These are phyloP conservation scores for Neonectria faginata DNA, from an alignment of 2,329 filamentous ascomycete species.

Conservation along the genomic window DNA sequence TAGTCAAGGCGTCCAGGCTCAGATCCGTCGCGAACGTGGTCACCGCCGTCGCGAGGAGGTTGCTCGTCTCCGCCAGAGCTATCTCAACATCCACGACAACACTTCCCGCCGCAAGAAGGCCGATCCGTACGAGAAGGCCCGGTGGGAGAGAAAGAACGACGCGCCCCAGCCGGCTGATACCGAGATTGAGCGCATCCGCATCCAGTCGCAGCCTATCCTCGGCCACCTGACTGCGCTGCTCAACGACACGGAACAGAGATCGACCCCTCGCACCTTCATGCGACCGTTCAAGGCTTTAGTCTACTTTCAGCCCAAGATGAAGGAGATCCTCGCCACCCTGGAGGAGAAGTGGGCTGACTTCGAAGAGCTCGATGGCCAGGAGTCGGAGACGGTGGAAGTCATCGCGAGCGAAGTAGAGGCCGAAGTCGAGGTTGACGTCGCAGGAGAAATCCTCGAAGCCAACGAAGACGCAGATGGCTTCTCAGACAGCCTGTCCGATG, in stretches of 20 bases:
- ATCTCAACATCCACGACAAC: conserved; percentile 31
- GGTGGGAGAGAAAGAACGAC: conserved; percentile 44
- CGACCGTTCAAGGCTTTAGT: conserved; percentile 56
- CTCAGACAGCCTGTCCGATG: conserved; percentile 14
- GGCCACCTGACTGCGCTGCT: conserved; percentile 53
- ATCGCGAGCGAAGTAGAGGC: conserved; percentile 34
- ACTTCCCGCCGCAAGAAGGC: conserved; percentile 20
- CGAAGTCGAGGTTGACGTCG: conserved; percentile 48
- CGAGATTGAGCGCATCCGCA: conserved; percentile 53
- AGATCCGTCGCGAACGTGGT: conserved; percentile 55
- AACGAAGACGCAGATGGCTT: conserved; percentile 30
- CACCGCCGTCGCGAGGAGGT: conserved; percentile 52
- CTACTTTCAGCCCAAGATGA: conserved; percentile 57
- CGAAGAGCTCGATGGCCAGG: conserved; percentile 46
- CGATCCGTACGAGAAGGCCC: conserved; percentile 36
- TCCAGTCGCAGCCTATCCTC: conserved; percentile 56
- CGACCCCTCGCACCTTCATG: conserved; percentile 54
- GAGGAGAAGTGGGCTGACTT: conserved; percentile 57
- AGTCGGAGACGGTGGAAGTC: conserved; percentile 41
- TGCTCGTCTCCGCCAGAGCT: conserved; percentile 50
- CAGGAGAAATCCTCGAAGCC: conserved; percentile 34
- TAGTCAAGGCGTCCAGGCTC: conserved; percentile 49
- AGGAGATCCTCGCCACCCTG: conserved; percentile 51
- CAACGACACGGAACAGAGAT: conserved; percentile 52
- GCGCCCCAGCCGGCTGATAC: conserved; percentile 34